These are phyloP conservation scores for Wickerhamiella occidentalis DNA, from an alignment of 805 yeast species.

Conservation along the genomic window DNA sequence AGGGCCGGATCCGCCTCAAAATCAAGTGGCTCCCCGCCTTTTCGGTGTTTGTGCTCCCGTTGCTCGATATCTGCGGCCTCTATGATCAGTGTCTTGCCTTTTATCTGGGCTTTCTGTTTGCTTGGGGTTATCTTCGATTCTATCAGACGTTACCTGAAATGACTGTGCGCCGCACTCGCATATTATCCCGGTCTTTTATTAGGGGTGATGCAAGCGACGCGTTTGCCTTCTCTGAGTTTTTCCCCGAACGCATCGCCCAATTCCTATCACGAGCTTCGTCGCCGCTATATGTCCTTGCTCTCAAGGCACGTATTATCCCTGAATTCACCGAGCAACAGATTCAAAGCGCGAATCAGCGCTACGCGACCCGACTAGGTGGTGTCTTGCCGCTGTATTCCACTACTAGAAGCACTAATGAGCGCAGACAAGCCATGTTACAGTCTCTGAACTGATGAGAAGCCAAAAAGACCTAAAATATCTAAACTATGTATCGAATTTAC, in stretches of 20 bases:
- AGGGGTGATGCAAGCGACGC: constrained; percentile 86
- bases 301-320: background rate
- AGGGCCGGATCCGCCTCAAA: constrained; percentile 35
- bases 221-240: constrained; percentile 69
- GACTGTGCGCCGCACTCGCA: constrained; percentile 7
- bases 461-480: too few relatives aligned
- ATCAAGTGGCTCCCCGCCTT: constrained; percentile 33
- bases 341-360: constrained; percentile 20
- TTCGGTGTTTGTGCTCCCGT: constrained; percentile 24
- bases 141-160: constrained; percentile 45
- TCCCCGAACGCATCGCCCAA: constrained; percentile 54
- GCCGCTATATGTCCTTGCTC: constrained; percentile 18
- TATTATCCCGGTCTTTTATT: constrained; percentile 25
- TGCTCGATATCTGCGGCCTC: constrained; percentile 23
- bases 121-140: constrained; percentile 73
- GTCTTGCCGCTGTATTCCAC: constrained; percentile 15
- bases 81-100: constrained; percentile 22
- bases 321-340: constrained; percentile 18
- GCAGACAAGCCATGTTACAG: constrained; percentile 20
- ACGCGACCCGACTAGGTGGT: constrained; percentile 20
- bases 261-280: constrained; percentile 32
- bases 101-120: constrained; percentile 41
- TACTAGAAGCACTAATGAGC: constrained; percentile 19
- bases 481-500: too few relatives aligned
- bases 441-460: constrained; percentile 7